A percentile compares a stretch with the other conserved stretches of the same genome.
These are phyloP conservation scores for Penicillium herquei DNA, from an alignment of 495 filamentous ascomycete genomes.

Conservation along the genomic window DNA sequence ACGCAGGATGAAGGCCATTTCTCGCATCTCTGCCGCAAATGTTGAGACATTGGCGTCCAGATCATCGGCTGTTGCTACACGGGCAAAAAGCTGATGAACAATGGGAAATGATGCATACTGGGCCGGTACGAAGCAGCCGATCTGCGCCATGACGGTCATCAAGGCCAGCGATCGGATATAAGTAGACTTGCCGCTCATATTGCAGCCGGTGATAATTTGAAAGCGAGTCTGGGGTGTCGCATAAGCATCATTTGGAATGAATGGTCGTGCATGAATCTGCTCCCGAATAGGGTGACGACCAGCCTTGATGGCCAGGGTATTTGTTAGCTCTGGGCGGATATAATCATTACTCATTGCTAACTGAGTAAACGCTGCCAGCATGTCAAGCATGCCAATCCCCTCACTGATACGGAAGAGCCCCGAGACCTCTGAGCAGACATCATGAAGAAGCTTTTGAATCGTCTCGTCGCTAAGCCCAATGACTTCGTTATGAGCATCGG, in stretches of 20 bases:
- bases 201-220: constrained; percentile 93
- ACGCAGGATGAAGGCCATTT: constrained; percentile 86
- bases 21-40: constrained; percentile 92
- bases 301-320: constrained; percentile 73
- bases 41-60: constrained; percentile 91
- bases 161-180: constrained; percentile 88
- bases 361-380: constrained; percentile 82
- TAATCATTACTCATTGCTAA: constrained; percentile 77
- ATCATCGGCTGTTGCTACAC: constrained; percentile 81
- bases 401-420: constrained; percentile 77
- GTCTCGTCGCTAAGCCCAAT: constrained; percentile 68
- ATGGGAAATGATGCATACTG: constrained; percentile 79
- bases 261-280: constrained; percentile 63
- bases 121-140: constrained; percentile 89
- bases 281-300: constrained; percentile 86
- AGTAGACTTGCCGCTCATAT: constrained; percentile 98
- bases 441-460: constrained; percentile 65
- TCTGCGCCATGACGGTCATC: constrained; percentile 87
- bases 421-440: constrained; percentile 65
- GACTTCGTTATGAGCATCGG: constrained; percentile 78
- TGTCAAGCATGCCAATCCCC: constrained; percentile 85
- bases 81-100: constrained; percentile 78
- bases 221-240: constrained; percentile 74
- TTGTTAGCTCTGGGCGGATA: constrained; percentile 70
- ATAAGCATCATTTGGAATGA: constrained; percentile 87